phyloP scores from a whole-genome alignment of 352 stramenopile species.

The Elongisporangium prolatum region DNA sequence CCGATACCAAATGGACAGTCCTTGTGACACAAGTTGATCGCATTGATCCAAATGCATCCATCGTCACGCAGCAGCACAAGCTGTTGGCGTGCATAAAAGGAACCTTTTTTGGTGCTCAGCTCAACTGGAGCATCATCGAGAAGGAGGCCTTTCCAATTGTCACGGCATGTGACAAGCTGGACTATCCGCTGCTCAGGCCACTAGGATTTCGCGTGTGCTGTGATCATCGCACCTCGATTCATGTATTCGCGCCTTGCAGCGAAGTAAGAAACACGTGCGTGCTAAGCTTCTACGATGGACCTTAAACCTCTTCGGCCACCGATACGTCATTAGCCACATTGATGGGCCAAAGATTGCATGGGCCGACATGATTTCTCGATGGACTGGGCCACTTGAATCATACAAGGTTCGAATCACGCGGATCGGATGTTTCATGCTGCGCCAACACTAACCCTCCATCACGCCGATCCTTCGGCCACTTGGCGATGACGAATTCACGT shows the following conservation, averaged over 20 bases:
- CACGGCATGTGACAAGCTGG: slow-evolving; percentile 2
- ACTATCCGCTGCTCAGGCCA: slow-evolving; percentile 11
- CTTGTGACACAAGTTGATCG: slow-evolving; percentile 10
- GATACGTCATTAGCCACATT: slow-evolving; percentile 15
- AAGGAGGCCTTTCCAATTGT: slow-evolving; percentile 17
- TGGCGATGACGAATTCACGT: too few relatives aligned
- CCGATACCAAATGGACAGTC: slow-evolving; percentile 4
- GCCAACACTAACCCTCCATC: too few relatives aligned
- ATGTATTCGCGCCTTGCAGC: slow-evolving; percentile 10
- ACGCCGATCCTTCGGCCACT: too few relatives aligned
- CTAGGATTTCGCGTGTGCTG: slow-evolving; percentile 10
- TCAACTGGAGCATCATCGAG: slow-evolving; percentile 14
- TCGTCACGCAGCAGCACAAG: slow-evolving; percentile 9
- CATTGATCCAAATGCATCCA: neutral
- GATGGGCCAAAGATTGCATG: neutral
- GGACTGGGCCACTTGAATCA: too few relatives aligned
- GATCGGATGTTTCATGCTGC: too few relatives aligned
- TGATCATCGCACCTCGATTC: slow-evolving; percentile 20
- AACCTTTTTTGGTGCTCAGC: slow-evolving; percentile 1
- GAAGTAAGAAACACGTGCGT: slow-evolving; percentile 12
- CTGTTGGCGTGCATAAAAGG: slow-evolving; percentile 7
- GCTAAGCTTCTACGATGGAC: slow-evolving; percentile 17
- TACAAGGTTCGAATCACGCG: too few relatives aligned
- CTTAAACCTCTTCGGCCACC: slow-evolving; percentile 2
- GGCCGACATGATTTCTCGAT: neutral